Percentiles rank a stretch among this genome's conserved stretches.
Evolutionary conservation across 2,329 filamentous ascomycete species (phyloP).

Genomic region (Xylariaceae sp.): DNA sequence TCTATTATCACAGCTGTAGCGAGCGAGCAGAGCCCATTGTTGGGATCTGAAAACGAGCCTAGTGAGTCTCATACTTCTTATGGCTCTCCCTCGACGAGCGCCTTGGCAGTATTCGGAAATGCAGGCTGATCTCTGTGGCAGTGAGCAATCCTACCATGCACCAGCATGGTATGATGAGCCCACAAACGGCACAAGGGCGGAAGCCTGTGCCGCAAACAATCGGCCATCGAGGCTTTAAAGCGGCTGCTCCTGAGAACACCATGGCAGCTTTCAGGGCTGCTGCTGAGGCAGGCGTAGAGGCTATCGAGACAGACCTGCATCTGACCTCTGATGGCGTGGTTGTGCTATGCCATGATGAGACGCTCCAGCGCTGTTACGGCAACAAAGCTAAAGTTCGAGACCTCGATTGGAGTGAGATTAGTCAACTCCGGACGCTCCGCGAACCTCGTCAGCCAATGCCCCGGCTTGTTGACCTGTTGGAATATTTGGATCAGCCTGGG

Average conservation of each 20-base stretch:
- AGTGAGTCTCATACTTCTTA: constrained; percentile 13
- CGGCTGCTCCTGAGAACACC: constrained; percentile 82
- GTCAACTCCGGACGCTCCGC: constrained; percentile 60
- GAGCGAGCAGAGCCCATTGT: constrained; percentile 17
- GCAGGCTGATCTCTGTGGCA: constrained; percentile 10
- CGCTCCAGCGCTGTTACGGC: constrained; percentile 82
- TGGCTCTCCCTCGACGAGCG: neutral
- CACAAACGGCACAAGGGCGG: neutral
- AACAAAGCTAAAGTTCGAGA: constrained; percentile 74
- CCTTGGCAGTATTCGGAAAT: neutral
- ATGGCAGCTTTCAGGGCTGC: constrained; percentile 80
- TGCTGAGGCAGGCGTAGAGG: constrained; percentile 72
- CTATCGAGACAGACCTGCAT: constrained; percentile 88
- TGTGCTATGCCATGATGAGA: constrained; percentile 83
- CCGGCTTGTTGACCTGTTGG: constrained; percentile 74
- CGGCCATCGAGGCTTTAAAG: constrained; percentile 81
- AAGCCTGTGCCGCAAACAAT: constrained; percentile 69
- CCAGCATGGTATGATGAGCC: neutral
- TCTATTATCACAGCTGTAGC: neutral
- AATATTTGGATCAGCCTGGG: constrained; percentile 70
- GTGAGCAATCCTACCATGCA: neutral
- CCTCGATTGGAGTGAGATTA: constrained; percentile 72
- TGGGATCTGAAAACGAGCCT: constrained; percentile 3
- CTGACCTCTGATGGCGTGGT: constrained; percentile 82
- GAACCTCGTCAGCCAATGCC: constrained; percentile 77